Conservation (phyloP, 192 early-diverging fungal species). For the Piromyces sp. region DNA sequence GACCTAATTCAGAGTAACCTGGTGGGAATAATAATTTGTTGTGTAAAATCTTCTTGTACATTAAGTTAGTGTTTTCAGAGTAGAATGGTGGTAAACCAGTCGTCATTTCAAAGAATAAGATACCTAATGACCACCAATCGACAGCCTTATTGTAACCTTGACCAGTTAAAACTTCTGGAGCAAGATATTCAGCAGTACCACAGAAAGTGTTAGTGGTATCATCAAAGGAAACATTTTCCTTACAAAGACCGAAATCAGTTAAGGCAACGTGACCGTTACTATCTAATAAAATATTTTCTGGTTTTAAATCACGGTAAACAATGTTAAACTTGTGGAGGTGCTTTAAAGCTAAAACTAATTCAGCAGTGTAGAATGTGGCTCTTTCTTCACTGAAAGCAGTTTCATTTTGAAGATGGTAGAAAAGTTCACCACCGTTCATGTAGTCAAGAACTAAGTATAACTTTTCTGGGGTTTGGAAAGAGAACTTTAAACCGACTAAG, state of each 20-base stretch:
- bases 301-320: conserved; percentile 30
- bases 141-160: conserved; percentile 51
- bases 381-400: conserved; percentile 72
- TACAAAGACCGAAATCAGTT: conserved; percentile 65
- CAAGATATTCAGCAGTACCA: conserved; percentile 76
- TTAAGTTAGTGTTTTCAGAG: conserved; percentile 30
- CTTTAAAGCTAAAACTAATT: conserved; percentile 48
- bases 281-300: conserved; percentile 33
- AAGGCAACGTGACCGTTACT: conserved; percentile 50
- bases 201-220: conserved; percentile 49
- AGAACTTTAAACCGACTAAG: conserved; percentile 81
- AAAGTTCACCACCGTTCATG: conserved; percentile 67
- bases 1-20: conserved; percentile 17
- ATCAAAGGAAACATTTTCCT: conserved; percentile 29
- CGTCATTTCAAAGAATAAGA: conserved; percentile 47
- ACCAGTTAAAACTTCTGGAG: conserved; percentile 63
- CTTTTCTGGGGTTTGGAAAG: conserved; percentile 65
- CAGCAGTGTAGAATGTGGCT: conserved; percentile 63
- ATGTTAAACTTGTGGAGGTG: conserved; percentile 48
- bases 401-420: conserved; percentile 83
- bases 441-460: conserved; percentile 65
- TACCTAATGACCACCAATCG: conserved; percentile 72
- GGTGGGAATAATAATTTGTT: conserved; percentile 28
- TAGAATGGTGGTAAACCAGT: conserved; percentile 49
- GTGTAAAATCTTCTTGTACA: conserved; percentile 40